Conservation (phyloP, 1,139 yeast genomes). For the Nadsonia commutata region DNA sequence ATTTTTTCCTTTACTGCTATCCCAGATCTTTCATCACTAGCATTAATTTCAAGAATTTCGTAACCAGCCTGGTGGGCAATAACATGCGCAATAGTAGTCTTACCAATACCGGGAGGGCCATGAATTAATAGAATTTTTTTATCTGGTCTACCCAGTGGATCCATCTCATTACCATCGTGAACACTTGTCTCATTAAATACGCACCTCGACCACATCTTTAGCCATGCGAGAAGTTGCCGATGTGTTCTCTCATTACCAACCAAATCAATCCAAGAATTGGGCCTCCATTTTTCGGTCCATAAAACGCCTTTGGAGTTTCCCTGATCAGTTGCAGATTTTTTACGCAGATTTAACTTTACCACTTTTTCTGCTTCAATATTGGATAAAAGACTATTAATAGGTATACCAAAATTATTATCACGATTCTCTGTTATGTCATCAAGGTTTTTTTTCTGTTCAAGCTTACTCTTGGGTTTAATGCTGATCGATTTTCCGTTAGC, state of each 20-base stretch:
- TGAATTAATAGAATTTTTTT: constrained; percentile 56
- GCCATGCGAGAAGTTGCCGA: constrained; percentile 60
- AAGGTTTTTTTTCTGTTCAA: not conserved
- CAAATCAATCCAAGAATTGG: constrained; percentile 53
- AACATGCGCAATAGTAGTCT: constrained; percentile 78
- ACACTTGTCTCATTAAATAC: constrained; percentile 28
- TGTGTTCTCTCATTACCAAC: constrained; percentile 74
- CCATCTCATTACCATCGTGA: not conserved
- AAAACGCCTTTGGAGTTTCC: constrained; percentile 1
- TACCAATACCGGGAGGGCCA: constrained; percentile 96
- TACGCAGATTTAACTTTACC: not conserved
- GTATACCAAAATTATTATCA: constrained; percentile 17
- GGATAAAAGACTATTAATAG: constrained; percentile 17
- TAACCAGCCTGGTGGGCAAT: constrained; percentile 76
- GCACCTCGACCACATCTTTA: constrained; percentile 61
- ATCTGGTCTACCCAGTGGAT: constrained; percentile 37
- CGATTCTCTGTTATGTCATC: constrained; percentile 3
- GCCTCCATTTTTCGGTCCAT: constrained; percentile 73
- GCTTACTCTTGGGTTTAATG: constrained; percentile 5
- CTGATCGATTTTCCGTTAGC: constrained; percentile 6
- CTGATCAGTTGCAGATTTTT: not conserved
- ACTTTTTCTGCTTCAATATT: constrained; percentile 8
- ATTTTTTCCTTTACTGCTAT: constrained; percentile 43
- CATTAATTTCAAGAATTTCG: constrained; percentile 71
- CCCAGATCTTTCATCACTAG: constrained; percentile 71